Percentiles rank a stretch among this genome's conserved stretches.
These are phyloP conservation scores for Globisporangium camurandrum DNA, from an alignment of 352 stramenopile genomes.

Conservation along the genomic window DNA sequence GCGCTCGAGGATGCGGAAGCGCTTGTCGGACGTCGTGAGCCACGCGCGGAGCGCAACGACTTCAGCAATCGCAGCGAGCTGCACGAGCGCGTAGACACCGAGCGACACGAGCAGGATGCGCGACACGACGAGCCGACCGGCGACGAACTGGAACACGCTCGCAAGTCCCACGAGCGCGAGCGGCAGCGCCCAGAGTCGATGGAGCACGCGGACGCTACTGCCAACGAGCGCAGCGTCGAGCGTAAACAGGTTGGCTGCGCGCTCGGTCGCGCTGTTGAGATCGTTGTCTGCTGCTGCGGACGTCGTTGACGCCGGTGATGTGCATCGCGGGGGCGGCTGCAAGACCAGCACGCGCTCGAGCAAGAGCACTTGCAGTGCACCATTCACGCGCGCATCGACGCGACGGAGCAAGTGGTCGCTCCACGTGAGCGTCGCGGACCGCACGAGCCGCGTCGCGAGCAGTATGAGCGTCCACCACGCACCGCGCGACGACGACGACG, in stretches of 20 bases:
- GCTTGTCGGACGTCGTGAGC: conserved; percentile 12
- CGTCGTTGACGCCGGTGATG: too few species aligned
- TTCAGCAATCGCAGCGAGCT: conserved; percentile 11
- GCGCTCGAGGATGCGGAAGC: conserved; percentile 9
- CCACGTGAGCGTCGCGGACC: conserved; percentile 24
- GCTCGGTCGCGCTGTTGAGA: neutral
- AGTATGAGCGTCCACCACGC: conserved; percentile 23
- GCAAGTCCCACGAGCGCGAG: conserved; percentile 18
- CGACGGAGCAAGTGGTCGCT: conserved; percentile 24
- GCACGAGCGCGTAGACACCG: conserved; percentile 10
- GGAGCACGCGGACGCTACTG: conserved; percentile 18
- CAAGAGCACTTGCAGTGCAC: conserved; percentile 22
- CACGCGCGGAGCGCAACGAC: conserved; percentile 7
- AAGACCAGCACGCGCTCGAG: conserved; percentile 20
- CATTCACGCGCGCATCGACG: conserved; percentile 12
- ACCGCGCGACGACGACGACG: too few species aligned
- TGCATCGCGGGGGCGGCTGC: conserved; percentile 1
- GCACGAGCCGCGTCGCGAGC: conserved; percentile 20
- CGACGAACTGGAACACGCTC: conserved; percentile 14
- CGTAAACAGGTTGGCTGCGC: conserved; percentile 24
- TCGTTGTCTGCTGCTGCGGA: too few species aligned
- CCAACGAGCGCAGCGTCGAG: conserved; percentile 18
- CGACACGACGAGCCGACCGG: conserved; percentile 8
- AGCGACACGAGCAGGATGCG: conserved; percentile 10
- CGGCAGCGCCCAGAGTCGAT: conserved; percentile 24